Evolutionary conservation across 805 yeast species (phyloP).

Genomic region (Pichia nanzhaoensis): DNA sequence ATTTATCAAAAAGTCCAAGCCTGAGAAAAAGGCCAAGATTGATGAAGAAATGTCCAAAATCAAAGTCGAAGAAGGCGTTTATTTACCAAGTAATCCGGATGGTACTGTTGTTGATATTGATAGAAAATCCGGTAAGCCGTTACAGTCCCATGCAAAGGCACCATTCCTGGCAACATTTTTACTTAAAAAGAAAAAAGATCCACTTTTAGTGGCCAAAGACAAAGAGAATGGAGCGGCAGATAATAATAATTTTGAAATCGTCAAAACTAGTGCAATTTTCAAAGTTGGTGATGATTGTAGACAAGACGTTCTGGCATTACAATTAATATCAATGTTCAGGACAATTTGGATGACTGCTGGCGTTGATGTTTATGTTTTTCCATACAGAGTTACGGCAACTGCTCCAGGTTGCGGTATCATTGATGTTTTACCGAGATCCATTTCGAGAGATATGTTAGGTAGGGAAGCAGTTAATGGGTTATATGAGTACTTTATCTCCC

Average conservation of each 20-base stretch:
- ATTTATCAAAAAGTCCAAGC: constrained; percentile 85
- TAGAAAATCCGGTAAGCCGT: constrained; percentile 85
- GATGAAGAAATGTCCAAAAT: constrained; percentile 91
- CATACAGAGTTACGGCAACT: constrained; percentile 94
- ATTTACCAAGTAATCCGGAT: constrained; percentile 93
- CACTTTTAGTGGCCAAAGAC: not conserved
- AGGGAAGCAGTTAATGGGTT: constrained; percentile 97
- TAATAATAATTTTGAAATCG: constrained; percentile 14
- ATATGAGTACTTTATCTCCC: constrained; percentile 84
- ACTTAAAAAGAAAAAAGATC: constrained; percentile 42
- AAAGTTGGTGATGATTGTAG: constrained; percentile 99
- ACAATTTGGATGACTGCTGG: constrained; percentile 87
- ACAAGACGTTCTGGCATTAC: constrained; percentile 92
- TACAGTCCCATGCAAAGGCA: constrained; percentile 97
- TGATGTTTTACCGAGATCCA: constrained; percentile 92
- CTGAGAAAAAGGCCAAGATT: constrained; percentile 91
- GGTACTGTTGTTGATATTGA: constrained; percentile 90
- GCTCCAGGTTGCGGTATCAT: constrained; percentile 99
- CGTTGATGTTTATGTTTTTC: constrained; percentile 84
- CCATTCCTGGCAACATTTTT: constrained; percentile 96
- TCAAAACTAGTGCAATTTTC: constrained; percentile 83
- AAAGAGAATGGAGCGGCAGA: constrained; percentile 30
- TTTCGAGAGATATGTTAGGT: constrained; percentile 96
- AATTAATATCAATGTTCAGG: constrained; percentile 83
- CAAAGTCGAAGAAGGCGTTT: constrained; percentile 71